Conservation (phyloP, 257 asterid genomes). For the Cruciata laevipes region DNA sequence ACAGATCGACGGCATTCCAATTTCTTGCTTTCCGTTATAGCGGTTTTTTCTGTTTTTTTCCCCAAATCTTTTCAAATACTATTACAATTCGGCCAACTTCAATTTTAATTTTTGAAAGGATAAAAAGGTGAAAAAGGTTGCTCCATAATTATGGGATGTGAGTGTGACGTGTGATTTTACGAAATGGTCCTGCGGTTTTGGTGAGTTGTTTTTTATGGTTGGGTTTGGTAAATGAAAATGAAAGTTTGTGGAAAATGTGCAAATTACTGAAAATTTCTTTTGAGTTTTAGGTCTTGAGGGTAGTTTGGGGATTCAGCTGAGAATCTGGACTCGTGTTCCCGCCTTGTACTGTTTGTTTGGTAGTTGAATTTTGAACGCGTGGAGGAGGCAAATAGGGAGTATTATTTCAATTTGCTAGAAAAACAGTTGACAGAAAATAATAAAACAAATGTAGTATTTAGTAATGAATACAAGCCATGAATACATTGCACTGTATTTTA, state of each 20-base stretch:
- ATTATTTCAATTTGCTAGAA: no score
- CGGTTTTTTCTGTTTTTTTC: slow-evolving; percentile 11
- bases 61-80: background rate
- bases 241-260: background rate
- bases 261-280: background rate
- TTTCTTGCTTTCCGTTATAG: background rate
- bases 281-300: slow-evolving; percentile 10
- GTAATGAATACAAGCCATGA: no score
- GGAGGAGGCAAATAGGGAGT: background rate
- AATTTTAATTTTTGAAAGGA: background rate
- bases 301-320: slow-evolving; percentile 22
- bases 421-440: no score
- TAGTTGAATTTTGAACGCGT: slow-evolving; percentile 9
- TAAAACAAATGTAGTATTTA: no score
- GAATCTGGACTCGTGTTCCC: slow-evolving; percentile 50
- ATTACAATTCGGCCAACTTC: background rate
- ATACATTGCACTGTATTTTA: no score
- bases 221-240: background rate
- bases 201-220: background rate
- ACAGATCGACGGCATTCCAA: slow-evolving; percentile 10
- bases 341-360: slow-evolving; percentile 38
- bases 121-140: slow-evolving; percentile 17
- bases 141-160: slow-evolving; percentile 16
- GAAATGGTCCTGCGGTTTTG: background rate
- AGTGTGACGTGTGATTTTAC: slow-evolving; percentile 10